phyloP scores from a whole-genome alignment of 2,329 filamentous ascomycete genomes.

The Magnaporthiopsis incrustans region DNA sequence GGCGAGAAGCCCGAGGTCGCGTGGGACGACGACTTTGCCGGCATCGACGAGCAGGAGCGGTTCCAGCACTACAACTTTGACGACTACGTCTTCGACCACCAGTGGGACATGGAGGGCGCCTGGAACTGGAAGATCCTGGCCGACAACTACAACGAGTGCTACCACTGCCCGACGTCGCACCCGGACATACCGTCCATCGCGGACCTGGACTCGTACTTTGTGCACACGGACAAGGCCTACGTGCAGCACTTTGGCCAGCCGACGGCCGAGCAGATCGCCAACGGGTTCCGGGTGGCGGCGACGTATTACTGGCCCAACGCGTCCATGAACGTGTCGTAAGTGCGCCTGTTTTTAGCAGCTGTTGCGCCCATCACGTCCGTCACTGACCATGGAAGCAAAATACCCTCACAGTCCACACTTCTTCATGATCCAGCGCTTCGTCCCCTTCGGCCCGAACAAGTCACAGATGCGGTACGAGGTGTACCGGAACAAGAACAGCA shows the following conservation, averaged over 20 bases:
- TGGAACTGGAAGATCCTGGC: slow-evolving; percentile 55
- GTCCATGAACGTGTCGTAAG: slow-evolving; percentile 42
- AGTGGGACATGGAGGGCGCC: slow-evolving; percentile 47
- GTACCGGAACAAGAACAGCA: slow-evolving; percentile 51
- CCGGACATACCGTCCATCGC: slow-evolving; percentile 49
- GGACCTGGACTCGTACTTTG: slow-evolving; percentile 46
- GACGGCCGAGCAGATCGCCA: slow-evolving; percentile 37
- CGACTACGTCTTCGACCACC: slow-evolving; percentile 49
- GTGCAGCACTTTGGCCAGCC: slow-evolving; percentile 43
- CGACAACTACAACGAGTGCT: slow-evolving; percentile 61
- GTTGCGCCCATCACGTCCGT: too few species aligned
- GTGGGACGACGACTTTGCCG: slow-evolving; percentile 45
- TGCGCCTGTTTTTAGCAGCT: too few species aligned
- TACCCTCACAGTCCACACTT: slow-evolving; percentile 41
- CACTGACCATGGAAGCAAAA: too few species aligned
- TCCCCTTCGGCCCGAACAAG: slow-evolving; percentile 42
- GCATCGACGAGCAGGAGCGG: slow-evolving; percentile 35
- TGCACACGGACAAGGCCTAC: slow-evolving; percentile 37
- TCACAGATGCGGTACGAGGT: slow-evolving; percentile 55
- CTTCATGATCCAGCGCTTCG: slow-evolving; percentile 56
- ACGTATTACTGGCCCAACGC: slow-evolving; percentile 45
- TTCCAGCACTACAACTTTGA: slow-evolving; percentile 39
- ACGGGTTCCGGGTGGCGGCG: slow-evolving; percentile 35
- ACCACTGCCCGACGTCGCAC: slow-evolving; percentile 53
- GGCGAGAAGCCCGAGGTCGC: slow-evolving; percentile 28